Evolutionary conservation across 192 early-diverging fungal species (phyloP).

Genomic region (Lobosporangium transversale): DNA sequence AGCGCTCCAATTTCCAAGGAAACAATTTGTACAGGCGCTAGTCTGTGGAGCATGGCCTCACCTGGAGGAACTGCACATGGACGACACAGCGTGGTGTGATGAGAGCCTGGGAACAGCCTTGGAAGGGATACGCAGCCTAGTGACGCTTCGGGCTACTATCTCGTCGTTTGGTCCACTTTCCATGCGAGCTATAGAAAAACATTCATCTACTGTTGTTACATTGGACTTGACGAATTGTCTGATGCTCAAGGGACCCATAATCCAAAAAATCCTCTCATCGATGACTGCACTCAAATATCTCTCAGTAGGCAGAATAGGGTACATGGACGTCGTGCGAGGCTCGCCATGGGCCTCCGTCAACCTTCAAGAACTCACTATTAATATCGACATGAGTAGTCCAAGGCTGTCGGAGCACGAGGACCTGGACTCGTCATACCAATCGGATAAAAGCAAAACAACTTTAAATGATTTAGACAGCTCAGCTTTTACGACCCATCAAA

Average conservation of each 20-base stretch:
- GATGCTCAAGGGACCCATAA: background rate
- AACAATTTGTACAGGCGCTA: too few relatives aligned
- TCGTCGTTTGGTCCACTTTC: background rate
- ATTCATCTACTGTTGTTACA: background rate
- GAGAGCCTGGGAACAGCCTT: background rate
- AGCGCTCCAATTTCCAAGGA: too few relatives aligned
- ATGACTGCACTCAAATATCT: constrained; percentile 1
- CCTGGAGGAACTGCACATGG: background rate
- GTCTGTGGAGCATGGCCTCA: constrained; percentile 2
- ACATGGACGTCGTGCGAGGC: constrained; percentile 5
- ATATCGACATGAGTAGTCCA: constrained; percentile 7
- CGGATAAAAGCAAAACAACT: too few relatives aligned
- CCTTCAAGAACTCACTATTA: background rate
- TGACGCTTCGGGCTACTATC: background rate
- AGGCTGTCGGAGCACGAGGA: background rate
- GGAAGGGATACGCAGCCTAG: background rate
- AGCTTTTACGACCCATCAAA: constrained; percentile 7
- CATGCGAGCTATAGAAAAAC: background rate
- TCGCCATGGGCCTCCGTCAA: constrained; percentile 4
- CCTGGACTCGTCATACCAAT: background rate
- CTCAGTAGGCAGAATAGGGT: background rate
- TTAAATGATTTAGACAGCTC: background rate
- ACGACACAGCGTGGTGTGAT: background rate
- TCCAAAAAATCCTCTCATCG: constrained; percentile 7
- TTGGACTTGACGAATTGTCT: background rate